Evolutionary conservation across 352 stramenopile species (phyloP).

Genomic region (Paralagenidium karlingii): DNA sequence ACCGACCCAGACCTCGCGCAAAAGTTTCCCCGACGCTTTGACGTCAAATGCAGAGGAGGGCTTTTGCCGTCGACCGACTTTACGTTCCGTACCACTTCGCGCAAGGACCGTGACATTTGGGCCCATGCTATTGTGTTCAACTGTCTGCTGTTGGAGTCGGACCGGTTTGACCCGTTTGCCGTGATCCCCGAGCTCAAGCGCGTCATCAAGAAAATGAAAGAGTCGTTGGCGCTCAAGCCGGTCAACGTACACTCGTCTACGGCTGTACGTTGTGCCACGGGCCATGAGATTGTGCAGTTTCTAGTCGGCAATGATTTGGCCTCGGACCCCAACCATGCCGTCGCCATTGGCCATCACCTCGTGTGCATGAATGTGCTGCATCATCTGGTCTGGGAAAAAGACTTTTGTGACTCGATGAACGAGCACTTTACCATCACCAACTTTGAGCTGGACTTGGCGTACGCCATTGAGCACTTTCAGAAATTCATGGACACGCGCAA

Average conservation of each 20-base stretch:
- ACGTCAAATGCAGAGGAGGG: conserved; percentile 57
- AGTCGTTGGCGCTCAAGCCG: conserved; percentile 31
- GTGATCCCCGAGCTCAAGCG: conserved; percentile 38
- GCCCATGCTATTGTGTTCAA: conserved; percentile 52
- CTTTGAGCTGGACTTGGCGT: conserved; percentile 25
- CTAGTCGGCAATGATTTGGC: conserved; percentile 39
- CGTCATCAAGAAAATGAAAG: conserved; percentile 37
- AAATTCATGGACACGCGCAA: conserved; percentile 72
- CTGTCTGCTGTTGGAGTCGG: conserved; percentile 31
- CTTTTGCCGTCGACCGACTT: conserved; percentile 52
- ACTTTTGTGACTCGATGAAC: conserved; percentile 54
- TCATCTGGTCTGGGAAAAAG: conserved; percentile 74
- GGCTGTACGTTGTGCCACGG: conserved; percentile 42
- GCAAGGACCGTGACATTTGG: conserved; percentile 69
- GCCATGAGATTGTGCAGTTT: conserved; percentile 59
- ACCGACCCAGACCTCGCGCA: conserved; percentile 33
- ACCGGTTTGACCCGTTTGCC: conserved; percentile 31
- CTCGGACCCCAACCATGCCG: conserved; percentile 30
- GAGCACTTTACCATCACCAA: conserved; percentile 57
- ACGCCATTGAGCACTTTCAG: conserved; percentile 60
- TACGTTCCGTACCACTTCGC: conserved; percentile 63
- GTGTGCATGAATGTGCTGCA: conserved; percentile 78
- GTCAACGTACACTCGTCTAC: conserved; percentile 60
- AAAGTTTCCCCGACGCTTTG: conserved; percentile 69
- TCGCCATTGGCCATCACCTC: conserved; percentile 36